Evolutionary conservation across 2,329 filamentous ascomycete genomes (phyloP).

Genomic region (Rasamsonia emersonii): DNA sequence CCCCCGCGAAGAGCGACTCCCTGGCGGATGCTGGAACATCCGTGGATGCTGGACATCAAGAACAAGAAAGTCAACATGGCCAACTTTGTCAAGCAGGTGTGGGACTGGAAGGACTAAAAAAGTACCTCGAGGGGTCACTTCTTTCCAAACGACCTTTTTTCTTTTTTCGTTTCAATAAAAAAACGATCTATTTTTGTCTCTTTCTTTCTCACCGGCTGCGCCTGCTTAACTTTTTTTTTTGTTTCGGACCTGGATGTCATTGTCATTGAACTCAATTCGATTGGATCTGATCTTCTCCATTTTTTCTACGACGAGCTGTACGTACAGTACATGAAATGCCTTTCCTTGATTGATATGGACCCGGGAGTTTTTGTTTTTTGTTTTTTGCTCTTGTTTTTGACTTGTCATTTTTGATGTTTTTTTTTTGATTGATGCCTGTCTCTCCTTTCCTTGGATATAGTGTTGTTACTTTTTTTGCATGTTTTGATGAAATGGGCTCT

Average conservation of each 20-base stretch:
- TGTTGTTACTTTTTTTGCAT: too few species aligned
- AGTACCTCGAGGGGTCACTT: not conserved
- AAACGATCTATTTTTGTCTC: not conserved
- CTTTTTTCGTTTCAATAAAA: slow-evolving; percentile 2
- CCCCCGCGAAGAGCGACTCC: slow-evolving; percentile 77
- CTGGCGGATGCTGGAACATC: slow-evolving; percentile 98
- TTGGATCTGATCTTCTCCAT: too few species aligned
- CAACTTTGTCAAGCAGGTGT: slow-evolving; percentile 86
- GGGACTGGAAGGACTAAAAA: slow-evolving; percentile 77
- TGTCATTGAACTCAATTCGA: too few species aligned
- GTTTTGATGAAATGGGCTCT: too few species aligned
- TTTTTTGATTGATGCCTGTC: too few species aligned
- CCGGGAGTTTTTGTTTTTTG: slow-evolving; percentile 13
- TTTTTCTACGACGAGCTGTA: too few species aligned
- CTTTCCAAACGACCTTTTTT: slow-evolving; percentile 1
- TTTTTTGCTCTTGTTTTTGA: slow-evolving; percentile 9
- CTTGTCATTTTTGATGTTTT: too few species aligned
- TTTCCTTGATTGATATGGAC: too few species aligned
- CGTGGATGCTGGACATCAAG: slow-evolving; percentile 97
- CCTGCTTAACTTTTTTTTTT: slow-evolving; percentile 5
- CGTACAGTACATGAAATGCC: too few species aligned
- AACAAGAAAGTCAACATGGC: slow-evolving; percentile 96
- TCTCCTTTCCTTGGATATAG: too few species aligned
- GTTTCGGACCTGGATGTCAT: slow-evolving; percentile 14
- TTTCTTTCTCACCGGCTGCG: slow-evolving; percentile 4